Evolutionary conservation across 169 alveolate species (phyloP), one percentile per base, ranked within the genome.

Genomic region (Theileria annulata): DNA sequence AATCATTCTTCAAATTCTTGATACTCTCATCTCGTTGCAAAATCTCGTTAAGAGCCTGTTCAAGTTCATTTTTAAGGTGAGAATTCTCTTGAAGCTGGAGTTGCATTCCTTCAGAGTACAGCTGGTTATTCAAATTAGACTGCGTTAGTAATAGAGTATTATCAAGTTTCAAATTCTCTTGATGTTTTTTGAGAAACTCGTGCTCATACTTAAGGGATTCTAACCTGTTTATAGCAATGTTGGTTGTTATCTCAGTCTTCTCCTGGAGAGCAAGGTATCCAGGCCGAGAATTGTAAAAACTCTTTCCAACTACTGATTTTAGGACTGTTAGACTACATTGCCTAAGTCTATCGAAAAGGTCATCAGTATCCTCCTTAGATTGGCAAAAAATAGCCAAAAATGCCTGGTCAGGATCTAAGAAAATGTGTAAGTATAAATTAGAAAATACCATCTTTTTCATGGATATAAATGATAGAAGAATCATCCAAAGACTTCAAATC

Each of bases 191-290:
- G 64, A 82, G 27, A 21, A 47, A 51, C 30, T 75, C 84, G 25
- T 71, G 89, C 33, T 64, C 64, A 42, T 82, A 75, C 17, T 71
- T 70, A n/a, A 82, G 81, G 21, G 89, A 75, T 25, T 82, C 89
- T 5, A 82, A 56, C 30, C 84, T 69, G 59, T 82, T 78, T 28
- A 71, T 66, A 17, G 63, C 63, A 8, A 72, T 75, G 30, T 79
- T 59, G 3, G 85, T 77, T 2, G 76, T 48, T 31, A 68, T 68
- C 25, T 62, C 71, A 5, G 71, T 47, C 71, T 62, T 62, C 48
- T 62, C 71, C 12, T 21, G 71, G 33, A 62, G 71, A 15, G 71
- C 71, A 21, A 62, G 48, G 9, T 17, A 31, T 3, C 51, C 37
- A 0, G 71, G 71, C 9, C 42, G 2, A 21, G 37, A 4, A 21